A percentile compares a stretch with the other conserved stretches of the same genome.
These are phyloP conservation scores for Fraxinus angustifolia DNA, from an alignment of 305 asterid species.

Conservation along the genomic window DNA sequence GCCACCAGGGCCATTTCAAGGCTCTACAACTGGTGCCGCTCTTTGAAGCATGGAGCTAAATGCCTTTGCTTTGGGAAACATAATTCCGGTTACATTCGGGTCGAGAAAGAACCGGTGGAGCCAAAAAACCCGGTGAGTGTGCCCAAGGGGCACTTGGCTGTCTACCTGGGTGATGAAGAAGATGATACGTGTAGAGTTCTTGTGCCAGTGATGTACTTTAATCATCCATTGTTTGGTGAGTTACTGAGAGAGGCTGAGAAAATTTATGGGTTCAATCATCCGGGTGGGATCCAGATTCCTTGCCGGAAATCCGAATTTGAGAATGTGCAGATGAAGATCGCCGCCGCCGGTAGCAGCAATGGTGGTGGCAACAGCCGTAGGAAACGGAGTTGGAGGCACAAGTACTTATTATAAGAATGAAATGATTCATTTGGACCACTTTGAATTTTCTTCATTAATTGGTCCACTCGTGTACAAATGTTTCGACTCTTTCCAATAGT, in stretches of 20 bases:
- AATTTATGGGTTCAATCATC: constrained; percentile 51
- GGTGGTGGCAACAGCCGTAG: constrained; percentile 21
- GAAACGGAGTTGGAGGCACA: constrained; percentile 22
- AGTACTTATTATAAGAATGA: not conserved
- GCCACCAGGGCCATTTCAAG: constrained; percentile 26
- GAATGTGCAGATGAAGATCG: constrained; percentile 48
- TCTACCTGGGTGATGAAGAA: constrained; percentile 51
- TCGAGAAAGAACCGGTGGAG: constrained; percentile 25
- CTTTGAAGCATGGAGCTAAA: constrained; percentile 22
- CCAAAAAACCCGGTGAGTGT: not conserved
- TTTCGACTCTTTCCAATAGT: not conserved
- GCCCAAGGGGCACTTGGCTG: constrained; percentile 64
- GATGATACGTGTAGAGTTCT: constrained; percentile 50
- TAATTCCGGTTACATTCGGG: constrained; percentile 16
- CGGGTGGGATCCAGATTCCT: constrained; percentile 74
- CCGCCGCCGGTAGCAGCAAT: constrained; percentile 31
- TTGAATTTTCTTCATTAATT: not conserved
- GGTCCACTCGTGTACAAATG: not conserved
- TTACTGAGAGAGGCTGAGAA: constrained; percentile 51
- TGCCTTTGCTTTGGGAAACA: not conserved
- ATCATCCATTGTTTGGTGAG: constrained; percentile 60
- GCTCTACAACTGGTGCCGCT: constrained; percentile 32
- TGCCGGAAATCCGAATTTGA: constrained; percentile 57
- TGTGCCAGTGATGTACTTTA: constrained; percentile 63
- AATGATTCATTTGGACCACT: not conserved